These are phyloP conservation scores for Cudoniella acicularis DNA, from an alignment of 495 filamentous ascomycete genomes.

Conservation along the genomic window DNA sequence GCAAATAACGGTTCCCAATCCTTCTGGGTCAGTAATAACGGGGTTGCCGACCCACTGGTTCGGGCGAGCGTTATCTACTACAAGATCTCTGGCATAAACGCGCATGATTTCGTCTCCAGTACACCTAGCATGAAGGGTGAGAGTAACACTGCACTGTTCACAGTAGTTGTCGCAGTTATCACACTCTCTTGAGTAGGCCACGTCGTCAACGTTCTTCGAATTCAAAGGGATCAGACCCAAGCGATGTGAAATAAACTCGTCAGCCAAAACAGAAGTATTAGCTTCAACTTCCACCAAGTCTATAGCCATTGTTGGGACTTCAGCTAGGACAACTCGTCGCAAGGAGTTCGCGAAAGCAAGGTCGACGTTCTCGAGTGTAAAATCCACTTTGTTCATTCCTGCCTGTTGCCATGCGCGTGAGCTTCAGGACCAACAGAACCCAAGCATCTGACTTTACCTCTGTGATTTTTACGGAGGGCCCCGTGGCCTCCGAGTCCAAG, in stretches of 20 bases:
- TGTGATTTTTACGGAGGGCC: constrained; percentile 67
- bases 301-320: constrained; percentile 93
- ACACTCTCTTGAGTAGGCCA: constrained; percentile 91
- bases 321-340: constrained; percentile 86
- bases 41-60: constrained; percentile 80
- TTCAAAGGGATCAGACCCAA: constrained; percentile 88
- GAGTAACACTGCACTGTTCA: constrained; percentile 79
- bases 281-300: constrained; percentile 88
- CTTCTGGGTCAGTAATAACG: constrained; percentile 78
- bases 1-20: constrained; percentile 75
- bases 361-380: constrained; percentile 74
- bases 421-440: constrained; percentile 6
- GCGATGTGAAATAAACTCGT: constrained; percentile 93
- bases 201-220: constrained; percentile 74
- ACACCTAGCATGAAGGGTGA: constrained; percentile 80
- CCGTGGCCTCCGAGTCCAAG: constrained; percentile 61
- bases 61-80: constrained; percentile 55
- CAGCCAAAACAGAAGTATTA: constrained; percentile 91
- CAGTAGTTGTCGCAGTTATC: constrained; percentile 86
- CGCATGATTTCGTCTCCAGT: constrained; percentile 78
- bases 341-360: constrained; percentile 92
- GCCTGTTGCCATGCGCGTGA: constrained; percentile 44
- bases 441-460: constrained; percentile 42
- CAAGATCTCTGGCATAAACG: constrained; percentile 84
- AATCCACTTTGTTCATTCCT: constrained; percentile 68